These are phyloP conservation scores for Aspergillus affinis DNA, from an alignment of 495 filamentous ascomycete species.

Conservation along the genomic window DNA sequence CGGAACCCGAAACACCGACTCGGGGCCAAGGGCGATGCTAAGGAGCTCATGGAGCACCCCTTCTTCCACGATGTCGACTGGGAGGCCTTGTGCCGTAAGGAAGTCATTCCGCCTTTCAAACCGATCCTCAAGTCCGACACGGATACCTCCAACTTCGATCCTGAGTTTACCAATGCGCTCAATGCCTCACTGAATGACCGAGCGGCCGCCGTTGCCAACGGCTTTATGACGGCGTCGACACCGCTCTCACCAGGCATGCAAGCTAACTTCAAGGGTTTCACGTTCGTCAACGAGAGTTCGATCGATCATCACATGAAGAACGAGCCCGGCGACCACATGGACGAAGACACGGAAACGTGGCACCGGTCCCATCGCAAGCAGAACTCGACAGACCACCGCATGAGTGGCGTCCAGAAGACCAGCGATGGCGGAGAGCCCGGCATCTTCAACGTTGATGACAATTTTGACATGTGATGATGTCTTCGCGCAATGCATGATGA, in stretches of 20 bases:
- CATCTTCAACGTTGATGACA: slow-evolving; percentile 68
- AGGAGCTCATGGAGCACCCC: slow-evolving; percentile 89
- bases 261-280: slow-evolving; percentile 97
- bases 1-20: slow-evolving; percentile 94
- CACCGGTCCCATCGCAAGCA: slow-evolving; percentile 37
- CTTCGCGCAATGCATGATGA: slow-evolving; percentile 37
- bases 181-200: slow-evolving; percentile 78
- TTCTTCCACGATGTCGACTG: slow-evolving; percentile 96
- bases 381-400: slow-evolving; percentile 55
- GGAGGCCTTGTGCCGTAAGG: slow-evolving; percentile 79
- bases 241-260: slow-evolving; percentile 93
- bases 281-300: slow-evolving; percentile 94
- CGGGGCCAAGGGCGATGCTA: slow-evolving; percentile 86
- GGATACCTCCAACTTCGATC: slow-evolving; percentile 97
- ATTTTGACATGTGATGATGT: slow-evolving; percentile 66
- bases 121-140: slow-evolving; percentile 92
- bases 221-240: slow-evolving; percentile 77
- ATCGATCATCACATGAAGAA: slow-evolving; percentile 85
- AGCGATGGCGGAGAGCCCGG: slow-evolving; percentile 61
- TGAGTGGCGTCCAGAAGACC: slow-evolving; percentile 73
- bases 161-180: slow-evolving; percentile 95
- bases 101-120: slow-evolving; percentile 97
- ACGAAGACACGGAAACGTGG: slow-evolving; percentile 63
- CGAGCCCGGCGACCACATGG: slow-evolving; percentile 62
- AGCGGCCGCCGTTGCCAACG: slow-evolving; percentile 72